Evolutionary conservation across 768 basidiomycete species (phyloP).

Genomic region (Clavaria fumosa): DNA sequence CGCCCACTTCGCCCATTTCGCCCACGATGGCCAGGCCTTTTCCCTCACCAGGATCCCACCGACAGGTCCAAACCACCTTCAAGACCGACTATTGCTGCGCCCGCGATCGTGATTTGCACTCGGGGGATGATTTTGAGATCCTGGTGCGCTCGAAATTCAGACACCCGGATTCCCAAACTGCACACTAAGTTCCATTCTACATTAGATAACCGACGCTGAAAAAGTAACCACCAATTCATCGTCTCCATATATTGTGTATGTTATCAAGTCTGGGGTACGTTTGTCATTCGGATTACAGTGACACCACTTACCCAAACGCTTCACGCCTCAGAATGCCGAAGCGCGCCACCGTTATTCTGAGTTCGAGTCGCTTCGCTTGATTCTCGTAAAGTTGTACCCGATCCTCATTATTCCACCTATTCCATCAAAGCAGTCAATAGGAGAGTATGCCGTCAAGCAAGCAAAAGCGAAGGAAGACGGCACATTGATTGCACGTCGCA

Average conservation of each 20-base stretch:
- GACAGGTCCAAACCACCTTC: conserved; percentile 32
- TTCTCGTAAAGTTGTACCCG: conserved; percentile 78
- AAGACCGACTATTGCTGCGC: conserved; percentile 71
- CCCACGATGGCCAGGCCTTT: too few relatives aligned
- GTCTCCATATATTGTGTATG: conserved; percentile 88
- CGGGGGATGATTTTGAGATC: conserved; percentile 71
- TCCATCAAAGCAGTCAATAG: conserved; percentile 88
- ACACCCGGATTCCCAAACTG: background rate
- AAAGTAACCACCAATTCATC: conserved; percentile 86
- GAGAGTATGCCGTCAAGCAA: conserved; percentile 95
- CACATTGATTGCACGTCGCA: conserved; percentile 78
- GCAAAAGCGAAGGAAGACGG: conserved; percentile 94
- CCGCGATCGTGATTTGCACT: conserved; percentile 64
- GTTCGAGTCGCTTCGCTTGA: conserved; percentile 83
- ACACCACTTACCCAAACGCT: conserved; percentile 3
- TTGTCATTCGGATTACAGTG: conserved; percentile 5
- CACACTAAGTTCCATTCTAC: background rate
- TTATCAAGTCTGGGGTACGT: conserved; percentile 75
- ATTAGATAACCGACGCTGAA: conserved; percentile 84
- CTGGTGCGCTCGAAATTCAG: conserved; percentile 34
- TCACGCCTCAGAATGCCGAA: conserved; percentile 45
- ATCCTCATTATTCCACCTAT: conserved; percentile 96
- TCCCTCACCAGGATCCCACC: conserved; percentile 42
- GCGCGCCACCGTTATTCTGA: conserved; percentile 91
- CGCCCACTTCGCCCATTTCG: conserved; percentile 28